Evolutionary conservation across 2,329 filamentous ascomycete species (phyloP).

Genomic region (Penicillium sclerotiorum): DNA sequence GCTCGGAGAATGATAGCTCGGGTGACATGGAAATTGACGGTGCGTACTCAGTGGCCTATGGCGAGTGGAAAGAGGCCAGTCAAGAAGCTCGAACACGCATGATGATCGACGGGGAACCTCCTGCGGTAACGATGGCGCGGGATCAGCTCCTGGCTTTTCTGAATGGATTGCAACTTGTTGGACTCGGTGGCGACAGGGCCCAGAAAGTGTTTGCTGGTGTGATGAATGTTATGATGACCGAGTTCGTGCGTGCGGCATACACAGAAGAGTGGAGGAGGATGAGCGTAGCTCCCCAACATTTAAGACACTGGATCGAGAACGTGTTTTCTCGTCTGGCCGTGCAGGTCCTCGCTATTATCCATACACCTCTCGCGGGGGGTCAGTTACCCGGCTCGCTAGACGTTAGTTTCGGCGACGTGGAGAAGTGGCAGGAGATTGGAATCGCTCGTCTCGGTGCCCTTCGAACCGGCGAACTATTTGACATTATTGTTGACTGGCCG

Average conservation of each 20-base stretch:
- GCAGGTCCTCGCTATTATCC: slow-evolving; percentile 50
- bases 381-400: slow-evolving; percentile 30
- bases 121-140: slow-evolving; percentile 33
- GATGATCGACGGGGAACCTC: slow-evolving; percentile 37
- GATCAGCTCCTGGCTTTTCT: slow-evolving; percentile 45
- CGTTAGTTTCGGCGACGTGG: slow-evolving; percentile 47
- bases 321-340: slow-evolving; percentile 56
- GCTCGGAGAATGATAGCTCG: slow-evolving; percentile 18
- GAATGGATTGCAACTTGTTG: slow-evolving; percentile 53
- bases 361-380: slow-evolving; percentile 26
- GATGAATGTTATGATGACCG: slow-evolving; percentile 60
- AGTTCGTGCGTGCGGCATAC: slow-evolving; percentile 60
- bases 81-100: slow-evolving; percentile 30
- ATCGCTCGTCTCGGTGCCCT: slow-evolving; percentile 58
- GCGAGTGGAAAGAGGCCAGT: slow-evolving; percentile 38
- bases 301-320: slow-evolving; percentile 60
- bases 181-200: slow-evolving; percentile 57
- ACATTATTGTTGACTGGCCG: slow-evolving; percentile 65
- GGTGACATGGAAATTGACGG: slow-evolving; percentile 45
- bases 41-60: slow-evolving; percentile 40
- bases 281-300: slow-evolving; percentile 50
- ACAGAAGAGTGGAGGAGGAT: slow-evolving; percentile 59
- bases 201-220: slow-evolving; percentile 62
- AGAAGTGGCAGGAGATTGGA: slow-evolving; percentile 60
- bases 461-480: slow-evolving; percentile 61